phyloP scores from a whole-genome alignment of 225 moss, liverwort and hornwort genomes.

The Takakia lepidozioides region DNA sequence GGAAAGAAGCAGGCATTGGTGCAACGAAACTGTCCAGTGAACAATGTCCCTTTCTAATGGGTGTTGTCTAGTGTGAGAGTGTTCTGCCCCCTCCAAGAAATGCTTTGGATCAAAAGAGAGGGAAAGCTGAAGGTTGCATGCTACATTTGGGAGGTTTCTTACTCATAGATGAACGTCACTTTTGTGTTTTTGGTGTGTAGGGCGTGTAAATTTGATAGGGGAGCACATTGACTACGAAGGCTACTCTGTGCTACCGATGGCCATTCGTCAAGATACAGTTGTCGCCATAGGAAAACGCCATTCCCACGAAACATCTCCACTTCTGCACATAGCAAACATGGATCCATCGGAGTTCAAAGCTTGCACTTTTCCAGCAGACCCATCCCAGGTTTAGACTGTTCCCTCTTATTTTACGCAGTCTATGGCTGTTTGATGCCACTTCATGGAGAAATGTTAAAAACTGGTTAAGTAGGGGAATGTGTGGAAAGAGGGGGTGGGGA shows the following conservation, averaged over 20 bases:
- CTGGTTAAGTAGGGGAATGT: too few species aligned
- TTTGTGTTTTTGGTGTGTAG: conserved; percentile 18
- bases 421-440: too few species aligned
- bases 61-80: too few species aligned
- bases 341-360: conserved; percentile 44
- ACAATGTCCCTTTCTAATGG: too few species aligned
- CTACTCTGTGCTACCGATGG: conserved; percentile 97
- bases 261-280: conserved; percentile 86
- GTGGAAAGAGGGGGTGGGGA: too few species aligned
- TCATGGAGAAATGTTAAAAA: too few species aligned
- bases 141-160: not conserved
- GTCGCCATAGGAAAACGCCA: conserved; percentile 64
- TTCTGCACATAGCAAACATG: conserved; percentile 57
- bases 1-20: too few species aligned
- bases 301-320: conserved; percentile 18
- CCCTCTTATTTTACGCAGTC: too few species aligned
- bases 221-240: conserved; percentile 99
- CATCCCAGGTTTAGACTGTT: conserved; percentile 71
- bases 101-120: too few species aligned
- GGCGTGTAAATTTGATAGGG: conserved; percentile 92
- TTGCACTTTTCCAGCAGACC: conserved; percentile 60
- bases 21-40: too few species aligned
- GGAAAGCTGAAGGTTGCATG: too few species aligned
- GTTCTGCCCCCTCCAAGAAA: too few species aligned
- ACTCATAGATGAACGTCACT: not conserved